Evolutionary conservation across 805 yeast species (phyloP).

Genomic region (Nakazawaea wickerhamii): DNA sequence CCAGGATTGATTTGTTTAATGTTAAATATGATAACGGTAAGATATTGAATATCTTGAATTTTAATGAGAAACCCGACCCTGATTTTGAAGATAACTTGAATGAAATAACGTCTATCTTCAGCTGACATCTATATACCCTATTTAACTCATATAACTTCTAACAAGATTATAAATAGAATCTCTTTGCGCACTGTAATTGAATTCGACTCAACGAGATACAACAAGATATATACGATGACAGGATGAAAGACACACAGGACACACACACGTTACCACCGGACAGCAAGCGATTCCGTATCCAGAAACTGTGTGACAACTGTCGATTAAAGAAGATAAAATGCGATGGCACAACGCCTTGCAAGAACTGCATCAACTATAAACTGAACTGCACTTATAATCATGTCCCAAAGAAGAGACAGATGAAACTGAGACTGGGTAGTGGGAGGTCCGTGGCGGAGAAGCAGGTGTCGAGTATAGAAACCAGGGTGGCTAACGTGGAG

Average conservation of each 20-base stretch:
- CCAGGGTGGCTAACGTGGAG: conserved; percentile 3
- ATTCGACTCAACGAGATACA: too few species aligned
- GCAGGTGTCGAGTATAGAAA: not conserved
- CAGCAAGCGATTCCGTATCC: conserved; percentile 22
- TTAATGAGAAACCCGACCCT: not conserved
- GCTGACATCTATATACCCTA: not conserved
- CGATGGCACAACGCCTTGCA: conserved; percentile 40
- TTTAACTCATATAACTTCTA: too few species aligned
- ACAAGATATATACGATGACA: too few species aligned
- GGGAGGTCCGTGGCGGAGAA: not conserved
- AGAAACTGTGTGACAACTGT: conserved; percentile 47
- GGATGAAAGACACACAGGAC: not conserved
- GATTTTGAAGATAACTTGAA: conserved; percentile 2
- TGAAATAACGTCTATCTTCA: conserved; percentile 7
- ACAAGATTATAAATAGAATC: too few species aligned
- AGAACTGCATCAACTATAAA: conserved; percentile 31
- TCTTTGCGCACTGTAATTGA: too few species aligned
- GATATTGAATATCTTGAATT: conserved; percentile 8
- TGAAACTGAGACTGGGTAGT: not conserved
- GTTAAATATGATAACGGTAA: not conserved
- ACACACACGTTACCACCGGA: not conserved
- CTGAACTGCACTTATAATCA: conserved; percentile 31
- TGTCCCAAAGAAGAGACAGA: conserved; percentile 25
- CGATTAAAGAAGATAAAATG: conserved; percentile 45
- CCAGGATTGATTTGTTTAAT: conserved; percentile 3